Base-by-base conservation (phyloP, 805 yeast genomes). In the Zygosaccharomyces kombuchaensis region DNA sequence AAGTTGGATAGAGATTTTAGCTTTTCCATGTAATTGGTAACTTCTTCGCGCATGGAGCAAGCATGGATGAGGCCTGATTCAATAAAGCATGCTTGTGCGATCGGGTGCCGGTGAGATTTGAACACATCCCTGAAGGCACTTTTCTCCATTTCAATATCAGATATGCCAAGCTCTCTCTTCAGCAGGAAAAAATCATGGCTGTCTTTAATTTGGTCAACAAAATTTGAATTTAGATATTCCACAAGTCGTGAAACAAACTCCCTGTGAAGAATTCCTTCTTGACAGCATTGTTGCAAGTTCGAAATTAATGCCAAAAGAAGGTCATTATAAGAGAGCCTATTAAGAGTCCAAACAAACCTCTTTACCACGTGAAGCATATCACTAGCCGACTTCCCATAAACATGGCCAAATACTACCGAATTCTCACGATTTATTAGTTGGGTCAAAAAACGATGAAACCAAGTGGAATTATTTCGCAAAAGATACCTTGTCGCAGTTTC, bases 61-160 rank as follows among this genome's bases (percentile, higher is more conserved):
- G 56, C 48, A 22, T 48, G 49, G n/a, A 56, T 36, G 6, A 56
- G 23, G 8, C 51, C 57, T 6, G 40, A 43, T 44, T 52, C 56
- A 3, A 58, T 22, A 32, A 44, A 54, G n/a, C 36, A 38, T 6
- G 50, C 50, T 16, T 47, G 53, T 19, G 43, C 44, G 8, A 36
- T 25, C 2, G 40, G 34, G 14, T 45, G 43, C 8, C 16, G 35
- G n/a, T 34, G 45, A 9, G 44, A 36, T 19, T 35, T 50, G 14
- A 56, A 40, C 1, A 41, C 32, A 19, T 58, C 60, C 32, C 63
- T 54, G 22, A 62, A 60, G 4, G 50, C 35, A 46, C 64, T 55
- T 31, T 54, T 56, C 34, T 63, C 62, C 1, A 57, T 53, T 39
- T 59, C 66, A 22, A 34, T 48, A 45, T 59, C 53, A 4, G 65